Evolutionary conservation across 208 protist genomes (phyloP).

Genomic region (Acanthamoeba culbertsoni): DNA sequence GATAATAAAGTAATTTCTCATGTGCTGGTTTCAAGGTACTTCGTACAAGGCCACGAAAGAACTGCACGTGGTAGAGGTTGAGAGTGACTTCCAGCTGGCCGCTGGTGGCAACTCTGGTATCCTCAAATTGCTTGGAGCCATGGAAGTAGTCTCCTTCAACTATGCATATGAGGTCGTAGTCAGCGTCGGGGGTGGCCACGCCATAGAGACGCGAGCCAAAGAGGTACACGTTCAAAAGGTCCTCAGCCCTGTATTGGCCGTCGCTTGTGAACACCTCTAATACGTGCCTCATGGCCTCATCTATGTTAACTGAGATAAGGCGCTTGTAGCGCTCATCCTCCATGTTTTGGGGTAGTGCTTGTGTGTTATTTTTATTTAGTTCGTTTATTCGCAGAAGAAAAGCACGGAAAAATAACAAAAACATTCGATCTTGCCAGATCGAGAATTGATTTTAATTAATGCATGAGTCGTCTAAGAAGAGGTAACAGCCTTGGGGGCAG

Average conservation of each 20-base stretch:
- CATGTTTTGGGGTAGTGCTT: too few relatives aligned
- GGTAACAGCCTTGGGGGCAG: background rate
- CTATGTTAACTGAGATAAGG: background rate
- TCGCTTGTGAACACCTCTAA: background rate
- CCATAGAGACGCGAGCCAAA: slow-evolving; percentile 41
- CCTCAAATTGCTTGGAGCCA: background rate
- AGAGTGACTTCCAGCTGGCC: background rate
- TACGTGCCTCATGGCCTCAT: background rate
- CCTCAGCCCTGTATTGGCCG: background rate
- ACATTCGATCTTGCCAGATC: background rate
- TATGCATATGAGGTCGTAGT: slow-evolving; percentile 54
- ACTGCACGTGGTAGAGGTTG: slow-evolving; percentile 37
- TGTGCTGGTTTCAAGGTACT: too few relatives aligned
- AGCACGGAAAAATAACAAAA: background rate
- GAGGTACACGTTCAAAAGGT: slow-evolving; percentile 22
- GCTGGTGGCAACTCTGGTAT: background rate
- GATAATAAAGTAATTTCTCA: background rate
- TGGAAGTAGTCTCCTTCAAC: slow-evolving; percentile 38
- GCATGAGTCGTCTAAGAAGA: background rate
- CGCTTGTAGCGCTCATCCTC: background rate
- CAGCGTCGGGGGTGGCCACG: background rate
- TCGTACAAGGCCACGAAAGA: background rate
- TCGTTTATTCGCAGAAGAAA: too few relatives aligned
- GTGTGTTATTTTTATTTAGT: too few relatives aligned
- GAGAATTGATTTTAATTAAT: background rate